Evolutionary conservation across 2,329 filamentous ascomycete species (phyloP).

Genomic region (Cladosporium cucumerinum): DNA sequence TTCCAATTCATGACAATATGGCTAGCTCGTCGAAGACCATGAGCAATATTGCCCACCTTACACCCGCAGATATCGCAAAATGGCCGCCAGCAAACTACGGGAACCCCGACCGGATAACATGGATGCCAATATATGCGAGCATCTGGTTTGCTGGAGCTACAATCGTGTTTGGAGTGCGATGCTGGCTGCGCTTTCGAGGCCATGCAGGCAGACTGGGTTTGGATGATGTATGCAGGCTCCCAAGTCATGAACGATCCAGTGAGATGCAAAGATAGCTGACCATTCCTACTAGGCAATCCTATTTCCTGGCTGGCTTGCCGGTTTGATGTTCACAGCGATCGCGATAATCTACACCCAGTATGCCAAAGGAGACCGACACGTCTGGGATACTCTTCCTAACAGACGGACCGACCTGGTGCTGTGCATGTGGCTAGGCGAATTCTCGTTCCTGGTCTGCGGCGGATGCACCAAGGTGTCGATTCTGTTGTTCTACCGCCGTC

Average conservation of each 20-base stretch:
- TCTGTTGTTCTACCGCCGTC: constrained; percentile 43
- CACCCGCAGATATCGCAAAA: constrained; percentile 12
- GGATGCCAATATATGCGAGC: constrained; percentile 28
- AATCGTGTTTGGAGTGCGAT: constrained; percentile 25
- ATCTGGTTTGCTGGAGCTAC: constrained; percentile 28
- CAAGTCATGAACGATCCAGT: neutral
- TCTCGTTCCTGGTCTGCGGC: constrained; percentile 33
- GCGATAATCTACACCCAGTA: constrained; percentile 24
- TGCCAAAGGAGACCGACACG: constrained; percentile 34
- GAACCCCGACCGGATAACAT: constrained; percentile 21
- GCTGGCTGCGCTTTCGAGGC: constrained; percentile 31
- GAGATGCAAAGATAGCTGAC: neutral
- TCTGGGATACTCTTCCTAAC: constrained; percentile 35
- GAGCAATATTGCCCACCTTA: constrained; percentile 19
- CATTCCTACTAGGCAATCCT: constrained; percentile 22
- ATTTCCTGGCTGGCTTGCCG: constrained; percentile 24
- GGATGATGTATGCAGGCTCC: constrained; percentile 31
- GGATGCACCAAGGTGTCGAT: constrained; percentile 38
- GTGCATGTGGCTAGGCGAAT: constrained; percentile 35
- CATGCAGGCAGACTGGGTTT: constrained; percentile 29
- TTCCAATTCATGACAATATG: neutral
- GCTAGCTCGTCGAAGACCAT: neutral
- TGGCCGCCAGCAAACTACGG: constrained; percentile 20
- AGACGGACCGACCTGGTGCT: constrained; percentile 20
- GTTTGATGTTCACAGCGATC: constrained; percentile 25